Conservation (phyloP, 305 asterid genomes). For the Striga hermonthica region DNA sequence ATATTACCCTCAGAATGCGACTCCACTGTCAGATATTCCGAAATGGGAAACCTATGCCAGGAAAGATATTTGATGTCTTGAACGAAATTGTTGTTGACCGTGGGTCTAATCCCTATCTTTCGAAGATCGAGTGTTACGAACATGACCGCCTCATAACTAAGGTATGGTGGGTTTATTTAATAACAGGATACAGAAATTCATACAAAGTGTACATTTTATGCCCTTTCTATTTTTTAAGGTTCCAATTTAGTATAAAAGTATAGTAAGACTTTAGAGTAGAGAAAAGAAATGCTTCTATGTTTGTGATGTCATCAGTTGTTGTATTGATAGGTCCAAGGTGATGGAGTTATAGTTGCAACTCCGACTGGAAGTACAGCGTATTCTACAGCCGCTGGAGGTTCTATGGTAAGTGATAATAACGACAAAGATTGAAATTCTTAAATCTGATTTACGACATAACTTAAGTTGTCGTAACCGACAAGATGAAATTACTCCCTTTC, state of each 20-base stretch:
- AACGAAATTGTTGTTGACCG: conserved; percentile 97
- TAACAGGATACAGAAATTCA: neutral
- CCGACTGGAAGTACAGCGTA: conserved; percentile 99
- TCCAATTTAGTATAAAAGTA: conserved; percentile 1
- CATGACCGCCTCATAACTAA: conserved; percentile 96
- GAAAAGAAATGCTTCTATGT: conserved; percentile 8
- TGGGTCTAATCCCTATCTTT: conserved; percentile 97
- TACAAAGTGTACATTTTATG: neutral
- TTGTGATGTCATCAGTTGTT: conserved; percentile 27
- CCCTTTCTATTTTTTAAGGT: conserved; percentile 1
- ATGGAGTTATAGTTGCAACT: conserved; percentile 97
- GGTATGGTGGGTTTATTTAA: conserved; percentile 42
- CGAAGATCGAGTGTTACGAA: conserved; percentile 93
- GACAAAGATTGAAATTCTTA: conserved; percentile 12
- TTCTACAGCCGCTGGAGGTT: conserved; percentile 98
- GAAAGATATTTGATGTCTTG: conserved; percentile 87
- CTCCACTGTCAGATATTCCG: conserved; percentile 91
- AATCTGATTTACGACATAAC: neutral
- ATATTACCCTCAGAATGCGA: conserved; percentile 97
- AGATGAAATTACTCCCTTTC: neutral
- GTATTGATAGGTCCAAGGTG: conserved; percentile 87
- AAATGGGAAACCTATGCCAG: conserved; percentile 88
- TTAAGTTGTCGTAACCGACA: conserved; percentile 2
- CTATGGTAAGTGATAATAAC: conserved; percentile 61
- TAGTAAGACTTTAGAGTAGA: conserved; percentile 1